Percentiles rank a stretch among this genome's conserved stretches.
phyloP scores from a whole-genome alignment of 805 yeast species.

The Scheffersomyces spartinae region DNA sequence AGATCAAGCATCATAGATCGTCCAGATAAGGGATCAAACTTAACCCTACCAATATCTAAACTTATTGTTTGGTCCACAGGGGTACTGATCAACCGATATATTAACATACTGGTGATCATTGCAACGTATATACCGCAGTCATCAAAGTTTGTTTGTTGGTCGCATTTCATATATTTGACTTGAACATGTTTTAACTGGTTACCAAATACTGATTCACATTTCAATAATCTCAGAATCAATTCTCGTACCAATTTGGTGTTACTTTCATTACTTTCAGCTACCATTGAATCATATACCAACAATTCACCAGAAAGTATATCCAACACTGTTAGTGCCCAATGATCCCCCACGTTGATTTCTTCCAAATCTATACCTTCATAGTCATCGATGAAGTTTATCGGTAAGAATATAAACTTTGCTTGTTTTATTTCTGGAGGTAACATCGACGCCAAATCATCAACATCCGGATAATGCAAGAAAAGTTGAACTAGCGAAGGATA shows the following conservation, averaged over 20 bases:
- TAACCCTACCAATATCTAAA: slow-evolving; percentile 16
- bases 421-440: slow-evolving; percentile 21
- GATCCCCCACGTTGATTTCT: slow-evolving; percentile 28
- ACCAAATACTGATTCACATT: slow-evolving; percentile 12
- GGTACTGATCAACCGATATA: slow-evolving; percentile 9
- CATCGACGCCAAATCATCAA: slow-evolving; percentile 6
- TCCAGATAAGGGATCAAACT: slow-evolving; percentile 19
- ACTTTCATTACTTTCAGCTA: slow-evolving; percentile 10
- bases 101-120: slow-evolving; percentile 24
- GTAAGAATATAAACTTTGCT: slow-evolving; percentile 25
- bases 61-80: slow-evolving; percentile 8
- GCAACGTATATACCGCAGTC: slow-evolving; percentile 31
- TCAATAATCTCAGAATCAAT: slow-evolving; percentile 12
- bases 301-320: slow-evolving; percentile 17
- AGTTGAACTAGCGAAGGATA: slow-evolving; percentile 28
- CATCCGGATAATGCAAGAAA: slow-evolving; percentile 19
- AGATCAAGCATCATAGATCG: slow-evolving; percentile 16
- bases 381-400: slow-evolving; percentile 25
- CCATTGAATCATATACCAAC: slow-evolving; percentile 29
- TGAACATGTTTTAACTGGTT: slow-evolving; percentile 12
- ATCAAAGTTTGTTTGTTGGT: slow-evolving; percentile 30
- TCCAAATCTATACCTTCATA: slow-evolving; percentile 13
- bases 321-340: slow-evolving; percentile 28
- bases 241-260: slow-evolving; percentile 8
- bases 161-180: slow-evolving; percentile 16